Evolutionary conservation across 805 yeast genomes (phyloP), one percentile per base, ranked within the genome.

Genomic region (Barnettozyma sp.): DNA sequence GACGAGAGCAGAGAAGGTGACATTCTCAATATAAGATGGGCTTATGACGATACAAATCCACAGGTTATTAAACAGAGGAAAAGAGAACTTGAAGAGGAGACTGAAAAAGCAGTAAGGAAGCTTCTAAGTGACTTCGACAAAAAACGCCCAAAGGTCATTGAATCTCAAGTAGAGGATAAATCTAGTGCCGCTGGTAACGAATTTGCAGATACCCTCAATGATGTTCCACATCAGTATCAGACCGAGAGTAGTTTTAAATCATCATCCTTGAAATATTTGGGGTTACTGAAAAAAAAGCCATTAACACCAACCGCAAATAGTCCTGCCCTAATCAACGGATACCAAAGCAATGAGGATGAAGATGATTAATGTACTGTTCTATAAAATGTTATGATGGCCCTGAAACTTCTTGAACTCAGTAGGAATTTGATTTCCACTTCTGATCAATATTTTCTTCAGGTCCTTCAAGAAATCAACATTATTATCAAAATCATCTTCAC

Each of bases 21-120:
- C 43, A 70, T 78, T 0, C 58, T 88, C 29, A 71, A 68, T 41
- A 73, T 88, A 2, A 69, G 84, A 44, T 88, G 97, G 97, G 95
- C 97, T 0, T 76, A 74, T 41, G 90, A 82, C 28, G 95, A 86
- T 55, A 94, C 95, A 2, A 81, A 80, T 50, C 92, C 92, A 0
- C 59, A 58, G 4, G 78, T 84, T 5, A 32, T 42, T 2, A 4
- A 71, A 65, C 42, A 62, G 54, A 36, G 62, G 74, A 44, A 73
- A 65, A 59, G 35, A 59, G 57, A 43, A 37, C 42, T 41, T 41
- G 56, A 52, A 23, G 9, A 30, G 16, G 48, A 52, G 16, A 47
- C 56, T 1, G 29, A 50, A 26, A 37, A 64, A 15, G 68, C 77
- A 0, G 81, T 82, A 0, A 62, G 56, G 42, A 55, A 55, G 15